Percentiles rank a stretch among this genome's conserved stretches.
These are phyloP conservation scores for Heterobasidion parviporum DNA, from an alignment of 1,284 basidiomycete genomes.

Conservation along the genomic window DNA sequence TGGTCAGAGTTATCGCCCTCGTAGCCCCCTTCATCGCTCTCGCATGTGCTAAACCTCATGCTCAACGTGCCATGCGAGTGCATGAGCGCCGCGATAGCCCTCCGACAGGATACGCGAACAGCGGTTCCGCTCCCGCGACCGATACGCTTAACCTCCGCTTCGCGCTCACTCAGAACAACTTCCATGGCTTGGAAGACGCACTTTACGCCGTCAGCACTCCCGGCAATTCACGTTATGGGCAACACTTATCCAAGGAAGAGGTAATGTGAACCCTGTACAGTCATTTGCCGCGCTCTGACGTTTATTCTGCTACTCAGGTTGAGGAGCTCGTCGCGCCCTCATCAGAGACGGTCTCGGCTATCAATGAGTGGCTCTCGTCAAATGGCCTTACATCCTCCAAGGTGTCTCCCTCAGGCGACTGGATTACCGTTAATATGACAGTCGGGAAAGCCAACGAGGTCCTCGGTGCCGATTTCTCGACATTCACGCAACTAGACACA, in stretches of 20 bases:
- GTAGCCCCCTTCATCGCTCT: background rate
- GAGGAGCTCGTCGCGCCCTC: background rate
- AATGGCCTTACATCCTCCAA: conserved; percentile 20
- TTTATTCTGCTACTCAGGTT: background rate
- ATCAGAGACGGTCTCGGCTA: conserved; percentile 20
- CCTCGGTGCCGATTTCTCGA: conserved; percentile 24
- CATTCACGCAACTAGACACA: conserved; percentile 23
- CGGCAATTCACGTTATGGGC: conserved; percentile 16
- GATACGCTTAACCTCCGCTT: conserved; percentile 23
- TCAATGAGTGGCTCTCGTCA: conserved; percentile 25
- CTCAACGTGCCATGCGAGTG: conserved; percentile 12
- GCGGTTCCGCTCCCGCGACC: conserved; percentile 19
- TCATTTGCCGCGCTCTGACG: background rate
- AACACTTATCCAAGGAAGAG: conserved; percentile 19
- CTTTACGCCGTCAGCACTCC: conserved; percentile 21
- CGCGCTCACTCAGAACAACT: conserved; percentile 25
- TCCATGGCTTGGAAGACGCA: conserved; percentile 25
- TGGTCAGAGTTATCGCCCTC: background rate
- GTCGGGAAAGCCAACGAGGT: conserved; percentile 26
- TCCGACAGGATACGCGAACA: conserved; percentile 21
- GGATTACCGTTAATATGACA: conserved; percentile 13
- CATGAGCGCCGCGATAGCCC: conserved; percentile 19
- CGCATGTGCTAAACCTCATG: background rate
- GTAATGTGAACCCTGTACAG: conserved; percentile 7
- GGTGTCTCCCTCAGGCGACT: conserved; percentile 17